phyloP scores from a whole-genome alignment of 163 green algal species.

The Scenedesmus sp. region DNA sequence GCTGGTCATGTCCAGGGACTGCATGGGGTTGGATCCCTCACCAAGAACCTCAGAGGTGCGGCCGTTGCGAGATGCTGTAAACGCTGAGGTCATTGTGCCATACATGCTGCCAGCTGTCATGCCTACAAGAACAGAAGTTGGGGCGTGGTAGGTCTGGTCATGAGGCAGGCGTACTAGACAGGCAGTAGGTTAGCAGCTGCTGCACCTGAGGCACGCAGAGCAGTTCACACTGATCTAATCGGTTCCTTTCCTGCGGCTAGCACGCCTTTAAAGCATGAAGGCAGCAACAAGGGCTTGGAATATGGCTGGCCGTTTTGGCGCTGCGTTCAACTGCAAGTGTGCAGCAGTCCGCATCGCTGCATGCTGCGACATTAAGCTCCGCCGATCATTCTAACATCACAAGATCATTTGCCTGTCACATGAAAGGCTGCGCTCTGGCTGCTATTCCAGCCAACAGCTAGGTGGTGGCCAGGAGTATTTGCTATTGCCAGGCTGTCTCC shows the following conservation, averaged over 20 bases:
- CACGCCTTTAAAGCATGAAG: not conserved
- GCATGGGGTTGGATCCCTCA: slow-evolving; percentile 45
- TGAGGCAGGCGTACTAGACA: not conserved
- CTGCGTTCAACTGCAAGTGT: not conserved
- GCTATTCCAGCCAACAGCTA: not conserved
- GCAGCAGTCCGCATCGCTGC: not conserved
- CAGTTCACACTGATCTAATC: not conserved
- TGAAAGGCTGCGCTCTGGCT: not conserved
- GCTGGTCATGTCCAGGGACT: slow-evolving; percentile 37
- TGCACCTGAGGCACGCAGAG: not conserved
- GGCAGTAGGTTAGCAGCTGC: not conserved
- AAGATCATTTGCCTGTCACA: not conserved
- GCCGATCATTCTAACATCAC: not conserved
- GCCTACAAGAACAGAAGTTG: not conserved
- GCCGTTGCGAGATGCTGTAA: slow-evolving; percentile 35
- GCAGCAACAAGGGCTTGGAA: not conserved
- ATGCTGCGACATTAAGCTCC: not conserved
- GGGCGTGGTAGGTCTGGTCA: not conserved
- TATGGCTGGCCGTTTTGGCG: slow-evolving; percentile 1
- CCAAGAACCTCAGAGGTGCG: slow-evolving; percentile 18
- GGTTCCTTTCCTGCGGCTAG: not conserved
- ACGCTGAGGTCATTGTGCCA: slow-evolving; percentile 14
- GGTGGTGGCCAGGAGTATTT: not conserved
- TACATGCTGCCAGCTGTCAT: slow-evolving; percentile 42
- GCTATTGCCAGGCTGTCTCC: not conserved